Evolutionary conservation across 805 yeast species (phyloP), one percentile per base, ranked within the genome.

Genomic region (Starmerella vaccinii): DNA sequence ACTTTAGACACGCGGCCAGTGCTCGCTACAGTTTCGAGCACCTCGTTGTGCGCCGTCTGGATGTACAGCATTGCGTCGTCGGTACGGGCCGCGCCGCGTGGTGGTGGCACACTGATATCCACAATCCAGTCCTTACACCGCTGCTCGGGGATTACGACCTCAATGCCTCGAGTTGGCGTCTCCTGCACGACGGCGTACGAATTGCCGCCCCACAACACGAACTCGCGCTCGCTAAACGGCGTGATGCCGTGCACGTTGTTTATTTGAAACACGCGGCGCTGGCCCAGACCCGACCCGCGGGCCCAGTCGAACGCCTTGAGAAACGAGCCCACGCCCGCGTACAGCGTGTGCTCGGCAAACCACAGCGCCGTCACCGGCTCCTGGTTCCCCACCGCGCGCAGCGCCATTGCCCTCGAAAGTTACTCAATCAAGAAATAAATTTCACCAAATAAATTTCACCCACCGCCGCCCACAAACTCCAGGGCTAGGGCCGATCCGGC

Each of bases 211-310:
- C 77, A 78, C 0, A 78, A 67, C 0, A 76, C 57, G 4, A 71
- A 57, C 0, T 62, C 52, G 1, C 65, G 10, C 7, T n/a, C 24
- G 10, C 15, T 18, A 7, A 9, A 23, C 8, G 13, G 10, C 2
- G 50, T 15, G 19, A 90, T 77, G n/a, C 86, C 84, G 63, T 90
- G 97, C 33, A 90, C 80, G 62, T 87, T 89, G 65, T 86, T 85
- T 49, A 79, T 71, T n/a, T 65, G 63, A 63, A 90, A 84, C 1
- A 85, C 64, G 48, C 72, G 71, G 35, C 68, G 65, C 19, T 67
- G 61, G 49, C 61, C 64, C 2, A 77, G 24, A 19, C 76, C 63
- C 21, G 61, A 49, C 5, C 71, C 70, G 0, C 68, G 61, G 15
- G 57, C 61, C 61, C 76, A 70, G 54, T 76, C 69, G 63, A 76